Percentiles rank a stretch among this genome's conserved stretches.
Evolutionary conservation across 1,139 yeast genomes (phyloP).

Genomic region (Pichia sp.): DNA sequence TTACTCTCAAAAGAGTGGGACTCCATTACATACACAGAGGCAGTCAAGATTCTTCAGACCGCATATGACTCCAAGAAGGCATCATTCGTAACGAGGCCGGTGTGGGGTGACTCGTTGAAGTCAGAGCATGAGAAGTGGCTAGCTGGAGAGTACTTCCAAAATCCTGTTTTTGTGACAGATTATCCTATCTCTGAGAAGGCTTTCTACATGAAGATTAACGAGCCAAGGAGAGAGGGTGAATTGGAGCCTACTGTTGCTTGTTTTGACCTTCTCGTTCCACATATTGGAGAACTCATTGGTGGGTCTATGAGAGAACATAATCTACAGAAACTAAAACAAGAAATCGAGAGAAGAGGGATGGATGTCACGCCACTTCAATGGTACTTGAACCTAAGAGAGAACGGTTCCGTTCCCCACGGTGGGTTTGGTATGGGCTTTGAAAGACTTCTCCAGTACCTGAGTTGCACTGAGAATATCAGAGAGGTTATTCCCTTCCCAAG

Average conservation of each 20-base stretch:
- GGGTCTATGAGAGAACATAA: constrained; percentile 87
- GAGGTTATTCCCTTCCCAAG: constrained; percentile 87
- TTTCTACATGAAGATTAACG: constrained; percentile 70
- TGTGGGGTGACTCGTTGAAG: constrained; percentile 69
- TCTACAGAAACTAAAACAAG: constrained; percentile 37
- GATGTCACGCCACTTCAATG: constrained; percentile 59
- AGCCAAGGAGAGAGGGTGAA: constrained; percentile 25
- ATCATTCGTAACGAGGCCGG: constrained; percentile 30
- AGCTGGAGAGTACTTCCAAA: constrained; percentile 57
- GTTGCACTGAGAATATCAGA: constrained; percentile 63
- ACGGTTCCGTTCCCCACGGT: constrained; percentile 90
- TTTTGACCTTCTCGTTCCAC: constrained; percentile 82
- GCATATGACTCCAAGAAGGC: constrained; percentile 24
- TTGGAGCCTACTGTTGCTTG: constrained; percentile 64
- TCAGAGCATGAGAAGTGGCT: constrained; percentile 92
- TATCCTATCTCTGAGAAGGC: constrained; percentile 80
- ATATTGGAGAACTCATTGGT: constrained; percentile 93
- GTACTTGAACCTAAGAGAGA: constrained; percentile 68
- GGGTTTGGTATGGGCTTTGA: constrained; percentile 98
- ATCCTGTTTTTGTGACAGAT: constrained; percentile 86
- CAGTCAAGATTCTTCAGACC: constrained; percentile 44
- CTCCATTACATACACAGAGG: constrained; percentile 66
- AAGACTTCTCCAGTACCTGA: constrained; percentile 68
- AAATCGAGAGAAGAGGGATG: constrained; percentile 48
- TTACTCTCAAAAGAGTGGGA: constrained; percentile 48